Evolutionary conservation across 371 early-diverging fungal species (phyloP).

Genomic region (Mucor mucedo): DNA sequence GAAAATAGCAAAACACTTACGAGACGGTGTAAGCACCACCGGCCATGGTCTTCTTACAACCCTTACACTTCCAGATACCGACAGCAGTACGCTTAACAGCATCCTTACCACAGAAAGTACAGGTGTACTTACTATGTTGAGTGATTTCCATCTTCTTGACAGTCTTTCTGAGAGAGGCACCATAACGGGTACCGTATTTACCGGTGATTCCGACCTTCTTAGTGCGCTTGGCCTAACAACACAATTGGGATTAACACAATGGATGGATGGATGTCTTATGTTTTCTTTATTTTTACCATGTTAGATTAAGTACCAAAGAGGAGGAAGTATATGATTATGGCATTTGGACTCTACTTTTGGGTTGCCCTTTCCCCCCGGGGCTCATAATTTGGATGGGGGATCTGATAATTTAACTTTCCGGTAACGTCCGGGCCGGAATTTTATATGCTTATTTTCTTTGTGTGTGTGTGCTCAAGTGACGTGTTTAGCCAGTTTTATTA

Average conservation of each 20-base stretch:
- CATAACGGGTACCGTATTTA: constrained; percentile 99
- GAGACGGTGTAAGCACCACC: constrained; percentile 99
- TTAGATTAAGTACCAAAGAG: constrained; percentile 26
- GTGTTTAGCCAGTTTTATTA: no score
- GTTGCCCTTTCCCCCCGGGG: constrained; percentile 1
- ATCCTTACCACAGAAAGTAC: constrained; percentile 99
- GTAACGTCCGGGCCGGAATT: neutral
- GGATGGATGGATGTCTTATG: constrained; percentile 29
- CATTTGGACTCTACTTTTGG: constrained; percentile 5
- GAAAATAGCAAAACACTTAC: constrained; percentile 43
- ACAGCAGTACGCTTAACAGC: constrained; percentile 97
- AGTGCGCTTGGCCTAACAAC: constrained; percentile 92
- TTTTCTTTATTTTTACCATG: constrained; percentile 19
- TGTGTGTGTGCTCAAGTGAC: no score
- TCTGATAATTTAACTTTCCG: no score
- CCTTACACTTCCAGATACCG: constrained; percentile 99
- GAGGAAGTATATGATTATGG: constrained; percentile 16
- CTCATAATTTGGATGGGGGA: neutral
- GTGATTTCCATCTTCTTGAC: constrained; percentile 99
- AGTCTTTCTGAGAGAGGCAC: constrained; percentile 99
- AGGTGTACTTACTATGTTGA: constrained; percentile 99
- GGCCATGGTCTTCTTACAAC: constrained; percentile 96
- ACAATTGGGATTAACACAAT: neutral
- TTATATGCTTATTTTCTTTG: neutral
- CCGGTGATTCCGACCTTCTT: constrained; percentile 99